Base-by-base conservation (phyloP, 2,329 filamentous ascomycete species). In the Trichoderma pleuroti region DNA sequence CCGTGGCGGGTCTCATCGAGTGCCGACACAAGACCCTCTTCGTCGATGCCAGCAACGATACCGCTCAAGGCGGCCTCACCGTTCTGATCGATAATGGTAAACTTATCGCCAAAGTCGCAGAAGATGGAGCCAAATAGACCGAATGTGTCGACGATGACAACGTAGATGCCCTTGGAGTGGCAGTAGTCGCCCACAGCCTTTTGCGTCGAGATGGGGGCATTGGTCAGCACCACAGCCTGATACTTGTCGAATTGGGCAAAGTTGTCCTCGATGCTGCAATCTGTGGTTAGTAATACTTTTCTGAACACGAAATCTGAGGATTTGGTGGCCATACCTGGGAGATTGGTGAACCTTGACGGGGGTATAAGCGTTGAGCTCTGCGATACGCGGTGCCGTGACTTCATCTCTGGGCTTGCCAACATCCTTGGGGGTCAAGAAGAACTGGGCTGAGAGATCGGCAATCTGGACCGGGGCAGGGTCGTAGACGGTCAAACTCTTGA, bases 91-190 rank as follows among this genome's bases (percentile, higher is more conserved):
- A 93, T 91, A 68, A 96, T 90, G 6, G 93, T 93, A 81, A 99
- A 99, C 77, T 96, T 93, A 78, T 95, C 90, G 75, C 96, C 96
- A 79, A 99, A 99, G 78, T 99, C 96, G 77, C 94, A 98, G 84
- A 99, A 99, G 75, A 99, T 92, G 74, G 91, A 93, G 64, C 96
- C 96, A 78, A 99, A 99, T 36, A 99, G 87, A 74, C 96, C 96
- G 77, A 93, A 98, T 0, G 93, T 97, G 78, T 98, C 94, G 8
- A 93, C 90, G 70, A 93, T 88, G 63, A 97, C 90, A 49, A 99
- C 84, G 80, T 93, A 98, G 75, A 99, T 98, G 73, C 93, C 92
- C 81, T 98, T 97, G 73, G 91, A 85, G 81, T 98, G 96, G 82
- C 95, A 97, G 84, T 95, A 98, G 76, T 98, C 94, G 74, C 93